Evolutionary conservation across 1,284 basidiomycete species (phyloP).

Genomic region (Leccinum subrobustum): DNA sequence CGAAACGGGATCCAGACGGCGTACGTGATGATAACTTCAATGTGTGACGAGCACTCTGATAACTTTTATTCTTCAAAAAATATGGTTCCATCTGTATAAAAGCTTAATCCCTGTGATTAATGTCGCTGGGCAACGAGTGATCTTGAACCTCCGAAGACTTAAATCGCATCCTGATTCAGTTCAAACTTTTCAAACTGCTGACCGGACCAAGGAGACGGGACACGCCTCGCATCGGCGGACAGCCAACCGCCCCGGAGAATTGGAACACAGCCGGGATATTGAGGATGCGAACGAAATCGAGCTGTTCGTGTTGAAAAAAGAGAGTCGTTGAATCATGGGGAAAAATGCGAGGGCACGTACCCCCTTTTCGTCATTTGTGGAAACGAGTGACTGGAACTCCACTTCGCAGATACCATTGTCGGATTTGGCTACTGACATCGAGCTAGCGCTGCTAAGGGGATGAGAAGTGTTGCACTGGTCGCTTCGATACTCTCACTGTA

Average conservation of each 20-base stretch:
- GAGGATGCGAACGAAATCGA: not conserved
- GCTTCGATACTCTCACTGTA: not conserved
- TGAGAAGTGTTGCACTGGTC: not conserved
- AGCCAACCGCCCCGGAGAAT: not conserved
- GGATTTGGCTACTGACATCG: no score
- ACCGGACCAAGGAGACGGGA: not conserved
- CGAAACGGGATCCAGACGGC: no score
- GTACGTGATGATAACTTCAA: not conserved
- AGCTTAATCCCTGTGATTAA: not conserved
- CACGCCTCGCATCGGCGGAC: not conserved
- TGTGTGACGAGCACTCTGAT: not conserved
- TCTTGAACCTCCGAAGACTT: conserved; percentile 11
- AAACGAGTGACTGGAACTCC: not conserved
- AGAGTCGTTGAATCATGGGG: not conserved
- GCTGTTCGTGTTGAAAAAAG: not conserved
- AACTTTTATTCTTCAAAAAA: not conserved
- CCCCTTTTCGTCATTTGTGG: not conserved
- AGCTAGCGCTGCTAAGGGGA: not conserved
- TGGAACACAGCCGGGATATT: not conserved
- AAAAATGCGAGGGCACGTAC: not conserved
- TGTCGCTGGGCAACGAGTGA: not conserved
- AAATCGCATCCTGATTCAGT: not conserved
- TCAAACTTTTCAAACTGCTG: not conserved
- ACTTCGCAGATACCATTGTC: no score
- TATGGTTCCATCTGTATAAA: not conserved